Evolutionary conservation across 371 early-diverging fungal species (phyloP).

Genomic region (Gilbertella persicaria): DNA sequence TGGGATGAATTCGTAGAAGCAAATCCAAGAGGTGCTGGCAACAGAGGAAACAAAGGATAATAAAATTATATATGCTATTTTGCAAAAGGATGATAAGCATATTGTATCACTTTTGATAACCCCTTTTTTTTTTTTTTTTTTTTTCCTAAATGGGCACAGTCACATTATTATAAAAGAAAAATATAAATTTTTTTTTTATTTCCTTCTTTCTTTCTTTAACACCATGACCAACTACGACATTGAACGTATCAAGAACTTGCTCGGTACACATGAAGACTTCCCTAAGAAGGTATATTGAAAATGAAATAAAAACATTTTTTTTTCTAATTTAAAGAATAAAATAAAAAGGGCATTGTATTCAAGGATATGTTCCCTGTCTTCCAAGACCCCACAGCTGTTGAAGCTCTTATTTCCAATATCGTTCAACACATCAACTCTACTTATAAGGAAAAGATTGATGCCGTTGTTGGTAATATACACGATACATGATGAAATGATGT

Average conservation of each 20-base stretch:
- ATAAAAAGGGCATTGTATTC: constrained; percentile 84
- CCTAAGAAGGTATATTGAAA: constrained; percentile 69
- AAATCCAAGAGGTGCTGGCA: constrained; percentile 91
- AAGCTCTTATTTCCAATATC: constrained; percentile 86
- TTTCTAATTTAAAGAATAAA: neutral
- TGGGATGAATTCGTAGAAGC: constrained; percentile 95
- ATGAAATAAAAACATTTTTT: neutral
- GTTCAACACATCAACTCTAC: constrained; percentile 77
- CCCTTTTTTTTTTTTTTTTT: no score
- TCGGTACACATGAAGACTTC: constrained; percentile 79
- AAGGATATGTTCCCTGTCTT: constrained; percentile 97
- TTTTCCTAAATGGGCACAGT: neutral
- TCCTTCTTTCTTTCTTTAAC: neutral
- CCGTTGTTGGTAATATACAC: constrained; percentile 89
- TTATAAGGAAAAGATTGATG: constrained; percentile 78
- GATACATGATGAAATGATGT: neutral
- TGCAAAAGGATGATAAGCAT: neutral
- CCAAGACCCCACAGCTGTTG: constrained; percentile 91
- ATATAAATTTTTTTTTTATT: constrained; percentile 1
- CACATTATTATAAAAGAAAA: neutral
- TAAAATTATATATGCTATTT: neutral
- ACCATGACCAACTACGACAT: constrained; percentile 49
- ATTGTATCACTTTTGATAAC: no score
- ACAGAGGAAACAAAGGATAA: constrained; percentile 50
- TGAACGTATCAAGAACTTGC: constrained; percentile 63